Evolutionary conservation across 805 yeast species (phyloP).

Genomic region (baker's yeast (Saccharomyces cerevisiae)): DNA sequence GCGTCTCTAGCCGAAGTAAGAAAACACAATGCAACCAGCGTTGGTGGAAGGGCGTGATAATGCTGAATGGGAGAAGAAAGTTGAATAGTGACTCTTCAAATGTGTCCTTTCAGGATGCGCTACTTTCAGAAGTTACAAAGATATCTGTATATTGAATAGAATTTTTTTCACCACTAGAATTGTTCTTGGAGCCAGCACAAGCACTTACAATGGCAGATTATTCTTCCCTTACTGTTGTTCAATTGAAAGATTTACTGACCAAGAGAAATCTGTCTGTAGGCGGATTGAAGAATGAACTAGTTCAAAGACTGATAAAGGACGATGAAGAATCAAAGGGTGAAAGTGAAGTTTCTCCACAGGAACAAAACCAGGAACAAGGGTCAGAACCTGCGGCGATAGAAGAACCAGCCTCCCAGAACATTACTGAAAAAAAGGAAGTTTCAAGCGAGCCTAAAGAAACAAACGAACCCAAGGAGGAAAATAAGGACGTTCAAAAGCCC

Average conservation of each 20-base stretch:
- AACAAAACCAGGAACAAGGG: constrained; percentile 1
- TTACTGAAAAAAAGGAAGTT: background rate
- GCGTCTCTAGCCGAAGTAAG: background rate
- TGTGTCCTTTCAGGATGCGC: background rate
- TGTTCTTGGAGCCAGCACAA: background rate
- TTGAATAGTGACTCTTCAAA: background rate
- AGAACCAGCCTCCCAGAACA: constrained; percentile 1
- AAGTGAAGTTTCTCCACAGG: constrained; percentile 6
- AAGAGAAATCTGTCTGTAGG: constrained; percentile 54
- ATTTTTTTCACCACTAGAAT: background rate
- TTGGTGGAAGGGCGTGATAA: background rate
- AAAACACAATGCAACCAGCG: background rate
- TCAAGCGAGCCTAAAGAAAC: background rate
- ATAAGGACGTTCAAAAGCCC: constrained; percentile 1
- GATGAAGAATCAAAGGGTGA: constrained; percentile 1
- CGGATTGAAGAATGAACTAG: constrained; percentile 77
- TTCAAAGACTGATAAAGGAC: constrained; percentile 41
- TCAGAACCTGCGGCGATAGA: constrained; percentile 4
- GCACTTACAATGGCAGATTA: constrained; percentile 40
- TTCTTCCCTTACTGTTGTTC: constrained; percentile 68
- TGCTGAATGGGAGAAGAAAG: background rate
- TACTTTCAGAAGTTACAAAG: background rate
- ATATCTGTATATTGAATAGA: background rate
- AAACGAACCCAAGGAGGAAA: background rate
- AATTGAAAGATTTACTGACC: constrained; percentile 71